Conservation (phyloP, 495 filamentous ascomycete genomes). For the Hypomontagnella submonticulosa region DNA sequence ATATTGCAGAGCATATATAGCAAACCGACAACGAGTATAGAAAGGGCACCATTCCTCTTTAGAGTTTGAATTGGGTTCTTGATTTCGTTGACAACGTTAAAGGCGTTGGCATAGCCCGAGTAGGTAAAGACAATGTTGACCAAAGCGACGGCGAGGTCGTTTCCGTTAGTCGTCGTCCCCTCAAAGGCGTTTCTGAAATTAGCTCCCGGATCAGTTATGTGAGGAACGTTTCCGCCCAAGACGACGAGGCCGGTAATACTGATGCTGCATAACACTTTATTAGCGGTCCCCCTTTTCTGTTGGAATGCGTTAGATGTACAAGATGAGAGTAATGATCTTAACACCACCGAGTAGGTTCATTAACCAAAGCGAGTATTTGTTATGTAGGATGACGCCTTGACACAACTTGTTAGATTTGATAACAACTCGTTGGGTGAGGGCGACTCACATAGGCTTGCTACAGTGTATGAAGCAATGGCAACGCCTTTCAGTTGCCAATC, state of each 20-base stretch:
- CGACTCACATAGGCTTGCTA: slow-evolving; percentile 60
- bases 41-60: slow-evolving; percentile 64
- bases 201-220: slow-evolving; percentile 63
- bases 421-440: not conserved
- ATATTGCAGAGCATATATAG: slow-evolving; percentile 72
- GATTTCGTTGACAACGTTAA: slow-evolving; percentile 74
- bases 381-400: slow-evolving; percentile 63
- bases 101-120: slow-evolving; percentile 69
- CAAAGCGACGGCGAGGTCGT: slow-evolving; percentile 68
- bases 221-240: slow-evolving; percentile 64
- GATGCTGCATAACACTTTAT: slow-evolving; percentile 49
- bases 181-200: slow-evolving; percentile 70
- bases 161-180: slow-evolving; percentile 61
- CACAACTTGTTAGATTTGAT: not conserved
- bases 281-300: not conserved
- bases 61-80: slow-evolving; percentile 57
- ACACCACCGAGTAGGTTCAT: slow-evolving; percentile 66
- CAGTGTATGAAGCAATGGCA: slow-evolving; percentile 67
- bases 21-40: slow-evolving; percentile 61
- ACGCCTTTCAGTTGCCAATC: slow-evolving; percentile 72
- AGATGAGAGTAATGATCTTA: slow-evolving; percentile 67
- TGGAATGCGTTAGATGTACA: slow-evolving; percentile 38
- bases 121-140: slow-evolving; percentile 74
- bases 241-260: slow-evolving; percentile 70
- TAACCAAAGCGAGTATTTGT: slow-evolving; percentile 64